These are phyloP conservation scores for Backusella parvicylindrica DNA, from an alignment of 192 early-diverging fungal species.

Conservation along the genomic window DNA sequence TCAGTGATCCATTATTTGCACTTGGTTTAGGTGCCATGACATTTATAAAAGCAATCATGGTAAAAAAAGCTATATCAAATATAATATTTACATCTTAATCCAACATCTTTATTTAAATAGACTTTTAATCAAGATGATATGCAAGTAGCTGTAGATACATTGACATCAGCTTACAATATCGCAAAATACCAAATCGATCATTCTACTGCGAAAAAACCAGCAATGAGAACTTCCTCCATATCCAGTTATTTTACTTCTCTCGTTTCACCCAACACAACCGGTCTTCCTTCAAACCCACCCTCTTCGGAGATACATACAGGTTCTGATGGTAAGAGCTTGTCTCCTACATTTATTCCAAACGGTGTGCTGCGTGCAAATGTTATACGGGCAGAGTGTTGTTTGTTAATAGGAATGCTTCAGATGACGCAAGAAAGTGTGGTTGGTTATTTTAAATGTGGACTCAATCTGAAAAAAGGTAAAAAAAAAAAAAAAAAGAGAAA, in stretches of 20 bases:
- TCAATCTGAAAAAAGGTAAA: conserved; percentile 48
- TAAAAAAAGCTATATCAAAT: neutral
- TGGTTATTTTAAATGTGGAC: conserved; percentile 46
- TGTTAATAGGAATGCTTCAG: conserved; percentile 43
- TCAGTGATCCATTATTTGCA: conserved; percentile 44
- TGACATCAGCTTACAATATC: conserved; percentile 36
- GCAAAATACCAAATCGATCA: conserved; percentile 42
- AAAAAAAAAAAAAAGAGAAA: neutral
- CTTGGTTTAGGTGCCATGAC: conserved; percentile 43
- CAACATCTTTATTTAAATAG: neutral
- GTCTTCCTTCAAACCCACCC: conserved; percentile 13
- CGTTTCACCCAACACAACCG: neutral
- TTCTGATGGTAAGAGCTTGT: neutral
- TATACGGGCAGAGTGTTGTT: conserved; percentile 43
- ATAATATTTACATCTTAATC: neutral
- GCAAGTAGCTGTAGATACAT: conserved; percentile 35
- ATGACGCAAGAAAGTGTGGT: conserved; percentile 46
- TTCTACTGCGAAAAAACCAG: conserved; percentile 5
- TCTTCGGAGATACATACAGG: conserved; percentile 1
- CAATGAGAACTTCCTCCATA: conserved; percentile 32
- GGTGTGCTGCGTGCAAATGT: conserved; percentile 44
- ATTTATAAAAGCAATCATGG: conserved; percentile 38
- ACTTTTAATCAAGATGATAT: conserved; percentile 49
- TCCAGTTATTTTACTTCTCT: conserved; percentile 26
- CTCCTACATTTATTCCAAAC: conserved; percentile 24